phyloP scores from a whole-genome alignment of 768 basidiomycete species.

The Sporobolomyces roseus region DNA sequence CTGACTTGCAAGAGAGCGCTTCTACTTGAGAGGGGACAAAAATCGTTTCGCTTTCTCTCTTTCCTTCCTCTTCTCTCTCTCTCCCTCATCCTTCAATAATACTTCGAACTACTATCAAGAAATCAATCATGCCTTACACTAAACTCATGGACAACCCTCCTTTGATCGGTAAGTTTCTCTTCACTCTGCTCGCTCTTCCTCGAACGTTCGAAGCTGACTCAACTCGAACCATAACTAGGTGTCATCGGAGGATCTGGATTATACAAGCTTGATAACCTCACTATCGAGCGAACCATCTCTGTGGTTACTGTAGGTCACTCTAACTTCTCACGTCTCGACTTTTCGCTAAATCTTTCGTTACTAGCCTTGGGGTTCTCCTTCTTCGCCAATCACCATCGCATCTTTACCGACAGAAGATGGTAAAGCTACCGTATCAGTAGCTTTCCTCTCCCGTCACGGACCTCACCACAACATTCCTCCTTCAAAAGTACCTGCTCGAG shows the following conservation, averaged over 20 bases:
- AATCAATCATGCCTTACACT: conserved; percentile 5
- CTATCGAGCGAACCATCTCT: conserved; percentile 69
- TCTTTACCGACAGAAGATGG: conserved; percentile 67
- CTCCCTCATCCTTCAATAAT: too few relatives aligned
- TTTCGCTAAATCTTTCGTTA: not conserved
- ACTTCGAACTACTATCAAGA: too few relatives aligned
- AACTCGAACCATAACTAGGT: conserved; percentile 12
- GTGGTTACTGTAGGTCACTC: conserved; percentile 71
- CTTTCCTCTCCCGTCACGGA: conserved; percentile 90
- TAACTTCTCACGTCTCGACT: not conserved
- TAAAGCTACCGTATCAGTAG: conserved; percentile 56
- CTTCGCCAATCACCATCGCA: conserved; percentile 86
- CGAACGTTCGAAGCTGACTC: not conserved
- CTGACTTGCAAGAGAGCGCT: too few relatives aligned
- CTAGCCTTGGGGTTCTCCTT: conserved; percentile 90
- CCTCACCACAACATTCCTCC: conserved; percentile 72
- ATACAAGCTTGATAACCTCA: conserved; percentile 88
- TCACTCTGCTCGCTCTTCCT: not conserved
- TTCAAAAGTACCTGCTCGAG: conserved; percentile 73
- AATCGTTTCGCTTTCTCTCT: not conserved
- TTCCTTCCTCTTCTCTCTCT: not conserved
- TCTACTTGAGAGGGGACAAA: too few relatives aligned
- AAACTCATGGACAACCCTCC: conserved; percentile 36
- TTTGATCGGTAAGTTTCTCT: conserved; percentile 19
- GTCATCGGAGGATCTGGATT: conserved; percentile 56